phyloP scores from a whole-genome alignment of 495 filamentous ascomycete species.

The Penicillium coffeae region DNA sequence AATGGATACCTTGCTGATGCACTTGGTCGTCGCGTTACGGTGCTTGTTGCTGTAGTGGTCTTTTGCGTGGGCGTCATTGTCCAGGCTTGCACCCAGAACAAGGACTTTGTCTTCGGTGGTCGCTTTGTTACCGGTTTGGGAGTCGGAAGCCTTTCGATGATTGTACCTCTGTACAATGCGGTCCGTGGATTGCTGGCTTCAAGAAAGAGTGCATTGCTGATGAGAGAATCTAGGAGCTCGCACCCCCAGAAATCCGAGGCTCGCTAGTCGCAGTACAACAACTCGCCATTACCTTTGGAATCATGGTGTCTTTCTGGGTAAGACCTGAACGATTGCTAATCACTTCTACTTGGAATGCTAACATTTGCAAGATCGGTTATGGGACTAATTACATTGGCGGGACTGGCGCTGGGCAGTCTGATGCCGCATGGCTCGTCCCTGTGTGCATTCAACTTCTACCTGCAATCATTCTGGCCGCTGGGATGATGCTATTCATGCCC shows the following conservation, averaged over 20 bases:
- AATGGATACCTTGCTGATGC: constrained; percentile 74
- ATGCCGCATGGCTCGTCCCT: constrained; percentile 44
- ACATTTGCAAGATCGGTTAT: constrained; percentile 42
- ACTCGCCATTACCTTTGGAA: constrained; percentile 60
- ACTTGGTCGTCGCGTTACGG: constrained; percentile 67
- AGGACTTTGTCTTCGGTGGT: constrained; percentile 63
- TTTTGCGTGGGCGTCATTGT: constrained; percentile 75
- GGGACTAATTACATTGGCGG: constrained; percentile 46
- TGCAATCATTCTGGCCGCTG: constrained; percentile 35
- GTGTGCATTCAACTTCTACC: constrained; percentile 44
- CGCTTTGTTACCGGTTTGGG: constrained; percentile 67
- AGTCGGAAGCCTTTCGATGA: constrained; percentile 34
- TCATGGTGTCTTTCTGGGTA: constrained; percentile 64
- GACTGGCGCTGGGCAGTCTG: constrained; percentile 36
- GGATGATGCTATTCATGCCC: constrained; percentile 65
- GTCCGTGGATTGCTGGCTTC: constrained; percentile 26
- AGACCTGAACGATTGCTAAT: constrained; percentile 20
- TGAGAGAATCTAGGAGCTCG: constrained; percentile 50
- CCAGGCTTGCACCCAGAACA: constrained; percentile 58
- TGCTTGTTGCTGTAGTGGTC: constrained; percentile 62
- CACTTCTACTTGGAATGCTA: not conserved
- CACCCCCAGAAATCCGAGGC: constrained; percentile 67
- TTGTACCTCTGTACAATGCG: constrained; percentile 60
- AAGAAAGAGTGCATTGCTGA: constrained; percentile 31
- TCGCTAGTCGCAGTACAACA: constrained; percentile 69